Conservation (phyloP, 257 asterid genomes). For the Gardenia jasminoides region DNA sequence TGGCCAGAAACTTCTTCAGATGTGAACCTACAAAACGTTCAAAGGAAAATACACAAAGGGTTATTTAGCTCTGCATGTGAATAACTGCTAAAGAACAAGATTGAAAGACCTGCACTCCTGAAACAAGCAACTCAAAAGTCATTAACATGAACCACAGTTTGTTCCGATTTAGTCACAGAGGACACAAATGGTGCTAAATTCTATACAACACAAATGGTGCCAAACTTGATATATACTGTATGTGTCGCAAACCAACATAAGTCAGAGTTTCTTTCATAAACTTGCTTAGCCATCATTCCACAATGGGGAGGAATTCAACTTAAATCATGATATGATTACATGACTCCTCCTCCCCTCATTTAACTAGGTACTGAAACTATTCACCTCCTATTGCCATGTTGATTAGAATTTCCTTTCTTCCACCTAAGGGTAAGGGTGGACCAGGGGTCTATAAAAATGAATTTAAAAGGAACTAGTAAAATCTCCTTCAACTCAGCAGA, state of each 20-base stretch:
- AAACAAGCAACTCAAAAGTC: not conserved
- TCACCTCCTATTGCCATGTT: not conserved
- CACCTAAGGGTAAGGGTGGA: not conserved
- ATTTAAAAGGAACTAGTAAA: too few species aligned
- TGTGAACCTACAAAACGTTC: conserved; percentile 62
- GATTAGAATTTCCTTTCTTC: not conserved
- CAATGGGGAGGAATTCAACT: not conserved
- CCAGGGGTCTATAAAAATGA: too few species aligned
- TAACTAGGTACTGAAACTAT: too few species aligned
- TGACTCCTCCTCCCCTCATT: not conserved
- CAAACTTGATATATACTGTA: not conserved
- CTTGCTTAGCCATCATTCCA: not conserved
- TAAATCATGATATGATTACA: not conserved
- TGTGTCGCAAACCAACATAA: not conserved
- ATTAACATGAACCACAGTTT: not conserved
- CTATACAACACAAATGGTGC: not conserved
- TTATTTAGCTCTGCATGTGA: conserved; percentile 16
- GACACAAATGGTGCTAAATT: not conserved
- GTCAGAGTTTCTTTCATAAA: not conserved
- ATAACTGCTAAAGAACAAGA: conserved; percentile 7
- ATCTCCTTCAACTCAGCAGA: not conserved
- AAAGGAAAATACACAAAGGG: not conserved
- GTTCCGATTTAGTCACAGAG: not conserved
- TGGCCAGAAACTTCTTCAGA: conserved; percentile 96
- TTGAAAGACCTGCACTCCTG: not conserved